Evolutionary conservation across 1,139 yeast genomes (phyloP).

Genomic region (Blastobotrys persicus): DNA sequence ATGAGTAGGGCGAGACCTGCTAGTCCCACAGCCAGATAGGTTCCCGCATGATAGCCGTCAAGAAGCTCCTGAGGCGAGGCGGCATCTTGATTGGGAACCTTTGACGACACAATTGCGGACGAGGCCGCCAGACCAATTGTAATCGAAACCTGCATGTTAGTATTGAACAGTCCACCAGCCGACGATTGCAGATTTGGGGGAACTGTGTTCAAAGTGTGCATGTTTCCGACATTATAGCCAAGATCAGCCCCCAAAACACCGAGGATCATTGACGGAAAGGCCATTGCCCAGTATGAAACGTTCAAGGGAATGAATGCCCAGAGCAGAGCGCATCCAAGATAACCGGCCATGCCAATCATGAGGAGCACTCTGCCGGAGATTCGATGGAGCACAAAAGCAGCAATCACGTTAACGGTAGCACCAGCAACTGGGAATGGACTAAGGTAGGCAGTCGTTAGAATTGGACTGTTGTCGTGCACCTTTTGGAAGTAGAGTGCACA

Average conservation of each 20-base stretch:
- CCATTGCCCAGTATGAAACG: constrained; percentile 44
- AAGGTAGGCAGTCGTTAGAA: constrained; percentile 44
- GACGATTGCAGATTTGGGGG: constrained; percentile 41
- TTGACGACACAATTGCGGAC: constrained; percentile 39
- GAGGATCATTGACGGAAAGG: constrained; percentile 43
- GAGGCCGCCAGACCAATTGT: constrained; percentile 45
- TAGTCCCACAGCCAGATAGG: constrained; percentile 43
- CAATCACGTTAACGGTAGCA: constrained; percentile 41
- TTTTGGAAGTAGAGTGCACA: constrained; percentile 44
- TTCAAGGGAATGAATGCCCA: constrained; percentile 42
- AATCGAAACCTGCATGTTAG: constrained; percentile 41
- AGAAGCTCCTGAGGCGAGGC: constrained; percentile 32
- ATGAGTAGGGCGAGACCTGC: constrained; percentile 36
- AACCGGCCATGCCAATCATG: constrained; percentile 38
- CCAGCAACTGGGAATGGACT: constrained; percentile 43
- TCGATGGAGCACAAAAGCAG: constrained; percentile 44
- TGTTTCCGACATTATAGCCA: constrained; percentile 44
- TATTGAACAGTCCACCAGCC: constrained; percentile 48
- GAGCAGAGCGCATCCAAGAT: constrained; percentile 38
- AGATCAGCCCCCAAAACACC: constrained; percentile 48
- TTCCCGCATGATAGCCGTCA: constrained; percentile 42
- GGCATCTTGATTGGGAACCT: constrained; percentile 35
- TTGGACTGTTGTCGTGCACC: constrained; percentile 37
- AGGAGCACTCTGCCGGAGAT: constrained; percentile 43
- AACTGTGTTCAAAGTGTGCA: constrained; percentile 44